Evolutionary conservation across 371 early-diverging fungal species (phyloP).

Genomic region (Circinella minor): DNA sequence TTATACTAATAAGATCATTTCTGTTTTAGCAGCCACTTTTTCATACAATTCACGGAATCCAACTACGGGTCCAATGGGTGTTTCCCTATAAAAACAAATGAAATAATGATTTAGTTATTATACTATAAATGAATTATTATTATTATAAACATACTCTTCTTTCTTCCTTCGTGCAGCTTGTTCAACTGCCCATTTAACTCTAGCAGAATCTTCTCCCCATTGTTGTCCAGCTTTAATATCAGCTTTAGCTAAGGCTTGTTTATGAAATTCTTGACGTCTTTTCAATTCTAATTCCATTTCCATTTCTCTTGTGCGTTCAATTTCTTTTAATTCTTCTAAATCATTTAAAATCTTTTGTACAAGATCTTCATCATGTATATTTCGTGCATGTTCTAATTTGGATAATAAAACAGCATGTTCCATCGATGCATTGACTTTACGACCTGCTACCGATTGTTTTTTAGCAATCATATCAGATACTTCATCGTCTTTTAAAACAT

Average conservation of each 20-base stretch:
- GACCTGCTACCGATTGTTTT: conserved; percentile 33
- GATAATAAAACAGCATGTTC: conserved; percentile 58
- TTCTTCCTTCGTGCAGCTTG: conserved; percentile 8
- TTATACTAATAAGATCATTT: conserved; percentile 2
- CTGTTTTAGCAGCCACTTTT: conserved; percentile 1
- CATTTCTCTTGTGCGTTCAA: background rate
- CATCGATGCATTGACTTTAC: conserved; percentile 47
- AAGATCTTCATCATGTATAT: conserved; percentile 6
- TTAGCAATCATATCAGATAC: conserved; percentile 64
- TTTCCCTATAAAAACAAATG: background rate
- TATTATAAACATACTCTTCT: background rate
- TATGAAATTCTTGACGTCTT: background rate
- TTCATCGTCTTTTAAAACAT: conserved; percentile 72
- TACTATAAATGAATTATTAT: too few species aligned
- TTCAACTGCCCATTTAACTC: background rate
- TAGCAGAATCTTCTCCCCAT: background rate
- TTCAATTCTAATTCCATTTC: background rate
- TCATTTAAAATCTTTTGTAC: conserved; percentile 1
- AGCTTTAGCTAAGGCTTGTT: background rate
- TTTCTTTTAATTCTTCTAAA: conserved; percentile 5
- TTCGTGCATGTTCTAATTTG: conserved; percentile 36
- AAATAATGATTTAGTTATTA: too few species aligned
- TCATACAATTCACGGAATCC: conserved; percentile 7
- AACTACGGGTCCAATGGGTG: background rate
- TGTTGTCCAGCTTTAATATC: background rate